phyloP scores from a whole-genome alignment of 768 basidiomycete species.

The Pulveroboletus ravenelii region DNA sequence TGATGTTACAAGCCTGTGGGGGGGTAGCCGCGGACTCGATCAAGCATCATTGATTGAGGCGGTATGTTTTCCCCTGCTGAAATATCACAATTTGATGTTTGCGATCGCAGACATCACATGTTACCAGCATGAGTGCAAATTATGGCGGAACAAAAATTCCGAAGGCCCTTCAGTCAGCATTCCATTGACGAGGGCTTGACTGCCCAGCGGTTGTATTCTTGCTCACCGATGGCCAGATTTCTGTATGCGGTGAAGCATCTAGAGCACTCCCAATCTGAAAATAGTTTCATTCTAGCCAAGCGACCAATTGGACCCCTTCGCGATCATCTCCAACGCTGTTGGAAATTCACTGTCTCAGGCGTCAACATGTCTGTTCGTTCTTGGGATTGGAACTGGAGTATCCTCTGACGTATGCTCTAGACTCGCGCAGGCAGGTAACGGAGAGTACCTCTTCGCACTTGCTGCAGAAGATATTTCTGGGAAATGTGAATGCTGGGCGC shows the following conservation, averaged over 20 bases:
- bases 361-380: constrained; percentile 48
- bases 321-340: constrained; percentile 31
- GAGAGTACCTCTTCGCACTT: constrained; percentile 44
- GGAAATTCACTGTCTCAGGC: constrained; percentile 23
- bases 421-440: constrained; percentile 53
- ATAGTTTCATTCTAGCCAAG: not conserved
- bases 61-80: constrained; percentile 22
- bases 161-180: constrained; percentile 36
- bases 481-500: constrained; percentile 48
- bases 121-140: constrained; percentile 39
- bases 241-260: constrained; percentile 6
- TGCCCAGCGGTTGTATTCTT: constrained; percentile 50
- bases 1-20: constrained; percentile 32
- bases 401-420: constrained; percentile 49
- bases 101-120: constrained; percentile 34
- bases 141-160: constrained; percentile 50
- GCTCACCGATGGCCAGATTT: constrained; percentile 54
- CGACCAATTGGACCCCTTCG: constrained; percentile 16
- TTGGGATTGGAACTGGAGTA: constrained; percentile 51
- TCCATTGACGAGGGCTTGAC: constrained; percentile 30
- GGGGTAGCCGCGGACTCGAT: constrained; percentile 30
- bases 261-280: not conserved
- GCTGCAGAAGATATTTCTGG: constrained; percentile 41
- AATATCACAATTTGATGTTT: constrained; percentile 5
- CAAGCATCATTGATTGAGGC: constrained; percentile 31